Percentiles rank a stretch among this genome's conserved stretches.
Evolutionary conservation across 164 flowering plant genomes (phyloP).

Genomic region (Umbilicus rupestris): DNA sequence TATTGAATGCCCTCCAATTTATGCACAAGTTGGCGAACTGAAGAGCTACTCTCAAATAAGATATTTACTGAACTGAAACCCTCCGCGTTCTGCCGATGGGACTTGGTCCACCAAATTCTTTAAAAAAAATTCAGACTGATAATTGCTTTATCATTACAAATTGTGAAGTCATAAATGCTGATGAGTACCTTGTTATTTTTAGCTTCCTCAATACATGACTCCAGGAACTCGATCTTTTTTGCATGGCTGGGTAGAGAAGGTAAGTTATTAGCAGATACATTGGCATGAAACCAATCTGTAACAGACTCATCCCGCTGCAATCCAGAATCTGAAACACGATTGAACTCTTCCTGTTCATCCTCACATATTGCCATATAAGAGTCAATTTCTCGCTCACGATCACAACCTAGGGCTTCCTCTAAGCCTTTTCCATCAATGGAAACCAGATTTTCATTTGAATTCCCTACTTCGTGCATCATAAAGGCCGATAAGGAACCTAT

Average conservation of each 20-base stretch:
- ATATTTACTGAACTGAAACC: too few species aligned
- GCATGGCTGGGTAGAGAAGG: slow-evolving; percentile 29
- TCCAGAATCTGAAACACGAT: slow-evolving; percentile 13
- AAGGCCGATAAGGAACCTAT: not conserved
- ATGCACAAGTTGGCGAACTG: not conserved
- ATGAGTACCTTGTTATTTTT: slow-evolving; percentile 65
- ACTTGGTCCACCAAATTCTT: not conserved
- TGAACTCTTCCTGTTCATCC: slow-evolving; percentile 13
- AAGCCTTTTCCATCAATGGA: slow-evolving; percentile 11
- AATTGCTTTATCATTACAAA: not conserved
- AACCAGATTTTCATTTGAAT: not conserved
- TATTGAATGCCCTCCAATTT: not conserved
- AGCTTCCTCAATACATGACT: slow-evolving; percentile 54
- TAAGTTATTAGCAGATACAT: not conserved
- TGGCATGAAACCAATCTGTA: slow-evolving; percentile 14
- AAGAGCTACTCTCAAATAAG: not conserved
- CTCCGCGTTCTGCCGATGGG: not conserved
- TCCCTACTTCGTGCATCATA: not conserved
- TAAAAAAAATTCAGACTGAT: not conserved
- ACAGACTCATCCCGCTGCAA: slow-evolving; percentile 15
- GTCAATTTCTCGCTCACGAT: slow-evolving; percentile 10
- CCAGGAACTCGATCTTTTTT: slow-evolving; percentile 47
- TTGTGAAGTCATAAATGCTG: slow-evolving; percentile 6
- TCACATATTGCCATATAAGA: slow-evolving; percentile 6
- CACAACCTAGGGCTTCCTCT: slow-evolving; percentile 13